phyloP scores from a whole-genome alignment of 177 flowering plant species.

The Vitis hybrid region DNA sequence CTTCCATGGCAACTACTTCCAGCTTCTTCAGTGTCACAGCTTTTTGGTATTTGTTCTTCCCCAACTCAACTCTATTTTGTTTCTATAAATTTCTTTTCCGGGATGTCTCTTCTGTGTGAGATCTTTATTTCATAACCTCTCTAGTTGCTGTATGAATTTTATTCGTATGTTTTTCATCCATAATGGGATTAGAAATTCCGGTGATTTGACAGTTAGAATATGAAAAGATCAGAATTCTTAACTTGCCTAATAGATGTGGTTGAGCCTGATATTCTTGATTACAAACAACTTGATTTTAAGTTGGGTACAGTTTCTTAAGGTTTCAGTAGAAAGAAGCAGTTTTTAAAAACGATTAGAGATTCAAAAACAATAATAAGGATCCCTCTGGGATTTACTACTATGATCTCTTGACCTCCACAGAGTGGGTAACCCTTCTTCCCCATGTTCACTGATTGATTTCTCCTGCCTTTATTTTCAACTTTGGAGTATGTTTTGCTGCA shows the following conservation, averaged over 20 bases:
- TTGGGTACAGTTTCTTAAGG: neutral
- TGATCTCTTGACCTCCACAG: neutral
- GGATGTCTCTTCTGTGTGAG: too few relatives aligned
- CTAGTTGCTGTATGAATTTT: too few relatives aligned
- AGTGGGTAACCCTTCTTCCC: neutral
- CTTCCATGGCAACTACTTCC: conserved; percentile 50
- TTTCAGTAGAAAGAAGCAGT: neutral
- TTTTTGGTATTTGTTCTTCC: conserved; percentile 51
- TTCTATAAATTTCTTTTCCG: neutral
- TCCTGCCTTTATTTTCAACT: neutral
- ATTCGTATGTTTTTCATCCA: too few relatives aligned
- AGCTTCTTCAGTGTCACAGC: conserved; percentile 64
- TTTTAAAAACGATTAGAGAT: neutral
- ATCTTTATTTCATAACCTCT: too few relatives aligned
- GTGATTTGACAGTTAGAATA: too few relatives aligned
- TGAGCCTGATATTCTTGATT: neutral
- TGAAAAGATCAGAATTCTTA: neutral
- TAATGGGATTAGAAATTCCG: too few relatives aligned
- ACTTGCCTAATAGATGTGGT: neutral
- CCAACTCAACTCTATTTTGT: neutral
- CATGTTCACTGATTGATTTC: neutral
- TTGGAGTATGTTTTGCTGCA: neutral
- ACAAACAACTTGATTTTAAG: neutral
- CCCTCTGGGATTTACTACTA: neutral
- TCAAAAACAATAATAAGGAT: neutral